phyloP scores from a whole-genome alignment of 371 early-diverging fungal species.

The Cokeromyces recurvatus region DNA sequence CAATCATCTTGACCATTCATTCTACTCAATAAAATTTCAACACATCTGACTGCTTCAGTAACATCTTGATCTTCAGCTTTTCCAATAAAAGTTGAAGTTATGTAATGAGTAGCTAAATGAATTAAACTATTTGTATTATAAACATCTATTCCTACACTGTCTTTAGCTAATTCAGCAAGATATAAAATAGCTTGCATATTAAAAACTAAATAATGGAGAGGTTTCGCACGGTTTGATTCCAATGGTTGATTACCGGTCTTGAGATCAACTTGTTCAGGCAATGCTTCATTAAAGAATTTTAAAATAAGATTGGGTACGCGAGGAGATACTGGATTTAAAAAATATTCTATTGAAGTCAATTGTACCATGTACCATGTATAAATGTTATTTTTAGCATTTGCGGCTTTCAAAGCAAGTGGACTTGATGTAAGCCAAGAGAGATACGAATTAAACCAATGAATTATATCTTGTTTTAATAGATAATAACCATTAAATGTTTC shows the following conservation, averaged over 20 bases:
- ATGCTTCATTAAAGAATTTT: constrained; percentile 7
- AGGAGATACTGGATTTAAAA: constrained; percentile 12
- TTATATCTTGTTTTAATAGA: constrained; percentile 4
- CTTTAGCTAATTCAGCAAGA: constrained; percentile 21
- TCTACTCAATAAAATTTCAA: constrained; percentile 12
- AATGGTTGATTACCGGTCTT: constrained; percentile 34
- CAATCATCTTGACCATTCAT: constrained; percentile 11
- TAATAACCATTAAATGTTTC: constrained; percentile 12
- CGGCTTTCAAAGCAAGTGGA: constrained; percentile 20
- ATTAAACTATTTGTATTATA: constrained; percentile 4
- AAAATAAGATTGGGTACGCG: not conserved
- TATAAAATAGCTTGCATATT: constrained; percentile 35
- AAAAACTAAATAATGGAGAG: constrained; percentile 39
- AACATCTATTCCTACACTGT: constrained; percentile 7
- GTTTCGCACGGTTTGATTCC: constrained; percentile 29
- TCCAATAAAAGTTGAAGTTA: constrained; percentile 5
- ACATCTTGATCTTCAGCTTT: constrained; percentile 21
- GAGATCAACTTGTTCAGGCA: constrained; percentile 24
- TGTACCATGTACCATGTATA: constrained; percentile 35
- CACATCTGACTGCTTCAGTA: constrained; percentile 25
- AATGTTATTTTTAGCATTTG: constrained; percentile 28
- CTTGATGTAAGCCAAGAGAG: constrained; percentile 25
- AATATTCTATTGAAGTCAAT: constrained; percentile 19
- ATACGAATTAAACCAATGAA: constrained; percentile 27
- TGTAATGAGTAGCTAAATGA: constrained; percentile 20